Percentiles rank a stretch among this genome's conserved stretches.
These are phyloP conservation scores for Hypoxylon sp. DNA, from an alignment of 2,329 filamentous ascomycete species.

Conservation along the genomic window DNA sequence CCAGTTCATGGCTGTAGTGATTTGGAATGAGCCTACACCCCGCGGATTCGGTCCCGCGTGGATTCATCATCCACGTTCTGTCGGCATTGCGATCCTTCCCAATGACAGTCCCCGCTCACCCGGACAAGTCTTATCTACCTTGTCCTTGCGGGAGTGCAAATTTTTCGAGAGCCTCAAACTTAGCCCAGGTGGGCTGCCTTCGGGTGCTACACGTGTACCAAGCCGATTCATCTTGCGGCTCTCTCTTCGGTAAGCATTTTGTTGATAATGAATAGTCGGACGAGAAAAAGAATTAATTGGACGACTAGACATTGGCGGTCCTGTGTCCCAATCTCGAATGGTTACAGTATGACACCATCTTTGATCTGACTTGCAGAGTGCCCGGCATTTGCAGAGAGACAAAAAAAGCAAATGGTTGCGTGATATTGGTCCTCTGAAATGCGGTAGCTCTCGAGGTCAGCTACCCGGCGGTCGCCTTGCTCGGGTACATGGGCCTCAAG, in stretches of 20 bases:
- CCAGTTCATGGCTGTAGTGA: conserved; percentile 2
- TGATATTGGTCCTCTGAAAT: conserved; percentile 10
- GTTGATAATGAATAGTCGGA: conserved; percentile 7
- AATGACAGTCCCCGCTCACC: conserved; percentile 2
- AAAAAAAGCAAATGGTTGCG: background rate
- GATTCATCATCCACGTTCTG: conserved; percentile 13
- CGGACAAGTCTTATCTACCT: conserved; percentile 14
- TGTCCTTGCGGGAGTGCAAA: conserved; percentile 11
- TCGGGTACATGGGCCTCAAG: conserved; percentile 1
- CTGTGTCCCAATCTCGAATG: conserved; percentile 21
- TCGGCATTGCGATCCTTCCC: conserved; percentile 13
- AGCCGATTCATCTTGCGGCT: conserved; percentile 24
- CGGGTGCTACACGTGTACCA: conserved; percentile 32
- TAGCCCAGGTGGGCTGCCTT: conserved; percentile 13
- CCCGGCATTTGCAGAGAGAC: conserved; percentile 21
- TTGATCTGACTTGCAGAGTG: conserved; percentile 27
- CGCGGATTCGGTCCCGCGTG: background rate
- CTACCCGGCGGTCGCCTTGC: conserved; percentile 18
- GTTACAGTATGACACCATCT: conserved; percentile 22
- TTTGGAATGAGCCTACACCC: conserved; percentile 3
- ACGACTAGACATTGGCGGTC: conserved; percentile 17
- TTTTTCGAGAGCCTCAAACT: conserved; percentile 12
- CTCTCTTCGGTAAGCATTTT: conserved; percentile 28
- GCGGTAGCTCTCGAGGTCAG: conserved; percentile 9
- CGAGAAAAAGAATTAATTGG: conserved; percentile 22